Evolutionary conservation across 176 grass and related monocot genomes (phyloP), one percentile per base, ranked within the genome.

Genomic region (Avena atlantica): DNA sequence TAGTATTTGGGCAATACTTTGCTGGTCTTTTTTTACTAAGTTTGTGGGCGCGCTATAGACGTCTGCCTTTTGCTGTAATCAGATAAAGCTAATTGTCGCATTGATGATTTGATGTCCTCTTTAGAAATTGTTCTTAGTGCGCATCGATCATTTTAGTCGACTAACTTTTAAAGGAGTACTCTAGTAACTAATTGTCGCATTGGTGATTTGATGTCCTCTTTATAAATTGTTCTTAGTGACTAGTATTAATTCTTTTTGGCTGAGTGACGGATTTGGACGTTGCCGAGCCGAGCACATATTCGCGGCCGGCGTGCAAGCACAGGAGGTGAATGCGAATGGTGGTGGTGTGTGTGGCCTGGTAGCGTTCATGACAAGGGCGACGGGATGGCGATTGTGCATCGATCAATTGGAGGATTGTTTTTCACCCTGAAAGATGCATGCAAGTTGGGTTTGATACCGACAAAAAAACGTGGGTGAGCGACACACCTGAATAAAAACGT

Each of bases 301-400:
- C 82, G 48, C 17, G 73, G 1, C 44, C 21, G 45, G 64, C 58
- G 17, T 42, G 47, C 59, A 3, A 8, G 20, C 42, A 73, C 20
- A 45, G 53, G 75, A 64, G 29, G 59, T 72, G 85, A 19, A 29
- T 23, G 81, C 9, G 45, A 48, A 48, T 7, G 14, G 53, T 48
- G 14, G 53, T 59, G 60, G 71, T 83, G 72, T 14, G 47, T 64
- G 23, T 10, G 11, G 44, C 70, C 69, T 23, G 19, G 4, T 44
- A 29, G 1, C 48, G 59, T 75, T 49, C 36, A 44, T 52, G 78
- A 86, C 83, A 86, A 86, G 6, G 78, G 86, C 83, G 8, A 16
- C 12, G 13, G 0, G 63, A 50, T 36, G 47, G 63, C 48, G 63
- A 65, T 68, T 82, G 25, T n/a, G 21, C 63, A 2, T 53, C 25